These are phyloP conservation scores for Mortierella claussenii DNA, from an alignment of 192 early-diverging fungal species.

Conservation along the genomic window DNA sequence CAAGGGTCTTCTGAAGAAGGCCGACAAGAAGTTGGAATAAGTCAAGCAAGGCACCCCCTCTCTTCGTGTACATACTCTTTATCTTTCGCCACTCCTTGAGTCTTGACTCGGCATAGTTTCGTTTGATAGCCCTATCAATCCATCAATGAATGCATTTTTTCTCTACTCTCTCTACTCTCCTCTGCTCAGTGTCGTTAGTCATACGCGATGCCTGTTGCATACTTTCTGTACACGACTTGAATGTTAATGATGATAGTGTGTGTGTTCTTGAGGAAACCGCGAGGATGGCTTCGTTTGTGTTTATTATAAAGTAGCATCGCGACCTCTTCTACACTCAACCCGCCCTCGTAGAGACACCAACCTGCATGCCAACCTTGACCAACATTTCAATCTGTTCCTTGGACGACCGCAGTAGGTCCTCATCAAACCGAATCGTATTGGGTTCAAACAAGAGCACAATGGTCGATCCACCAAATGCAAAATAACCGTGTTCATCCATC, in stretches of 20 bases:
- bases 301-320: too few species aligned
- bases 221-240: too few species aligned
- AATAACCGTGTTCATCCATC: slow-evolving; percentile 84
- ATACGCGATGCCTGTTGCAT: too few species aligned
- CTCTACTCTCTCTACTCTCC: too few species aligned
- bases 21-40: slow-evolving; percentile 29
- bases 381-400: slow-evolving; percentile 75
- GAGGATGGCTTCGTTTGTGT: too few species aligned
- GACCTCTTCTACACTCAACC: too few species aligned
- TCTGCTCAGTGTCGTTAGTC: too few species aligned
- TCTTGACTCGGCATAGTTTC: too few species aligned
- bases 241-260: not conserved
- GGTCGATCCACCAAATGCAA: slow-evolving; percentile 86
- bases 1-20: slow-evolving; percentile 52
- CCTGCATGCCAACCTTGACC: slow-evolving; percentile 55
- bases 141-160: not conserved
- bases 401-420: slow-evolving; percentile 74
- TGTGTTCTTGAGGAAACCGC: too few species aligned
- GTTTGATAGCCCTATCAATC: too few species aligned
- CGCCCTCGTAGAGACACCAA: slow-evolving; percentile 31
- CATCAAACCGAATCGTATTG: slow-evolving; percentile 70
- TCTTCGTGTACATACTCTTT: not conserved
- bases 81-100: not conserved
- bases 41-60: not conserved
- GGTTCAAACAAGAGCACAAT: slow-evolving; percentile 75